phyloP scores from a whole-genome alignment of 2,329 filamentous ascomycete genomes.

The Aureobasidium sp. region DNA sequence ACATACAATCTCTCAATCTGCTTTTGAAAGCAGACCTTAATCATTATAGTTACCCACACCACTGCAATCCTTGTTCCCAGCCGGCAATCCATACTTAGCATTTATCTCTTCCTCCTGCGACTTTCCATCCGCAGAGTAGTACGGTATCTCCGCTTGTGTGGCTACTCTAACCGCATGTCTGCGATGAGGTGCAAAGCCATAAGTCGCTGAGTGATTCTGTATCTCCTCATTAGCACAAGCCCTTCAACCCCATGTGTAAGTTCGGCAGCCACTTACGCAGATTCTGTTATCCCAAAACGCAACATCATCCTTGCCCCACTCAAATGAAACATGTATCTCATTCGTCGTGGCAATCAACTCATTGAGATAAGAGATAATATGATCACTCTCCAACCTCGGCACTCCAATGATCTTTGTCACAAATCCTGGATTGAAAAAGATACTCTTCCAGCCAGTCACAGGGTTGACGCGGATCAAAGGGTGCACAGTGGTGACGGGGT shows the following conservation, averaged over 20 bases:
- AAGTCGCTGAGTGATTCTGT: slow-evolving; percentile 32
- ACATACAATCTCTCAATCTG: neutral
- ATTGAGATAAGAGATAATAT: slow-evolving; percentile 22
- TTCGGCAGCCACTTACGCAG: slow-evolving; percentile 7
- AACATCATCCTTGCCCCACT: slow-evolving; percentile 56
- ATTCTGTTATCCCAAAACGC: slow-evolving; percentile 54
- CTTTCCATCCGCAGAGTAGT: slow-evolving; percentile 33
- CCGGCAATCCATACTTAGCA: slow-evolving; percentile 38
- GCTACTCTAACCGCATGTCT: slow-evolving; percentile 46
- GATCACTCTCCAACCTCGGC: slow-evolving; percentile 26
- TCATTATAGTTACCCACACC: slow-evolving; percentile 51
- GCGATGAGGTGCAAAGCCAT: slow-evolving; percentile 49
- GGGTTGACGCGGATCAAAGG: slow-evolving; percentile 51
- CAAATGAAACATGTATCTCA: slow-evolving; percentile 59
- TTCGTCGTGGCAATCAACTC: slow-evolving; percentile 47
- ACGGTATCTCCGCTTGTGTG: slow-evolving; percentile 38
- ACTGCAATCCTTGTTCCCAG: slow-evolving; percentile 48
- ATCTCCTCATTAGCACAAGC: neutral
- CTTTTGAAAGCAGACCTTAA: slow-evolving; percentile 15
- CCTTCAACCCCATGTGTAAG: neutral
- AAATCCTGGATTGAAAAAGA: slow-evolving; percentile 52
- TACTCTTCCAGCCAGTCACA: slow-evolving; percentile 52
- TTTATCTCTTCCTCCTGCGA: slow-evolving; percentile 48
- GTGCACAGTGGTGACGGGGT: slow-evolving; percentile 44
- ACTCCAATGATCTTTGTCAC: slow-evolving; percentile 49